phyloP scores from a whole-genome alignment of 2,329 filamentous ascomycete species.

The Penicillium occitanis region DNA sequence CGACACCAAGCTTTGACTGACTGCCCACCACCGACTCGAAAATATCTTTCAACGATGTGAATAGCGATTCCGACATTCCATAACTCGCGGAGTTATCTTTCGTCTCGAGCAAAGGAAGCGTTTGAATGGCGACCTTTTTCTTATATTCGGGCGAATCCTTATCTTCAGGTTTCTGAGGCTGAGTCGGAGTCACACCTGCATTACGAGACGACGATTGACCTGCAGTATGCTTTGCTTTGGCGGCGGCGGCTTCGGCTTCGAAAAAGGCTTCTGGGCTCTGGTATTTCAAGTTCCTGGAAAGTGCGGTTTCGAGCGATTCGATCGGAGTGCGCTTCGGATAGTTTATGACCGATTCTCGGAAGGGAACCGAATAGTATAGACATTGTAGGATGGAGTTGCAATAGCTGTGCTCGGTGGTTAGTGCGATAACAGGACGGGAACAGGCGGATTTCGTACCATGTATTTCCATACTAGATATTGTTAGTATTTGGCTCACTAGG shows the following conservation, averaged over 20 bases:
- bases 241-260: constrained; percentile 51
- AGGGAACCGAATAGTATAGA: constrained; percentile 90
- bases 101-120: constrained; percentile 82
- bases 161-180: constrained; percentile 74
- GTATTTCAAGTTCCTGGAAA: constrained; percentile 51
- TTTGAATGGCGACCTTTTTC: constrained; percentile 90
- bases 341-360: constrained; percentile 89
- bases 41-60: constrained; percentile 92
- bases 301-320: constrained; percentile 64
- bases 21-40: constrained; percentile 87
- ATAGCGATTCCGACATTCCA: constrained; percentile 91
- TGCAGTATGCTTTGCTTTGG: constrained; percentile 46
- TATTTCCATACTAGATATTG: constrained; percentile 80
- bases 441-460: constrained; percentile 66
- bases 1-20: constrained; percentile 77
- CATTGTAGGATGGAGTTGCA: constrained; percentile 98
- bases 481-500: constrained; percentile 24
- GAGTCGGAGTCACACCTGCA: constrained; percentile 55
- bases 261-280: constrained; percentile 60
- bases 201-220: constrained; percentile 41
- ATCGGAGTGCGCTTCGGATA: constrained; percentile 74
- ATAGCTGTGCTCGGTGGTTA: constrained; percentile 61
- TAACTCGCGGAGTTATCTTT: constrained; percentile 78
- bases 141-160: constrained; percentile 97
- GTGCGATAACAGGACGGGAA: neutral